Conservation (phyloP, 2,329 filamentous ascomycete genomes). For the Fusarium sacchari region DNA sequence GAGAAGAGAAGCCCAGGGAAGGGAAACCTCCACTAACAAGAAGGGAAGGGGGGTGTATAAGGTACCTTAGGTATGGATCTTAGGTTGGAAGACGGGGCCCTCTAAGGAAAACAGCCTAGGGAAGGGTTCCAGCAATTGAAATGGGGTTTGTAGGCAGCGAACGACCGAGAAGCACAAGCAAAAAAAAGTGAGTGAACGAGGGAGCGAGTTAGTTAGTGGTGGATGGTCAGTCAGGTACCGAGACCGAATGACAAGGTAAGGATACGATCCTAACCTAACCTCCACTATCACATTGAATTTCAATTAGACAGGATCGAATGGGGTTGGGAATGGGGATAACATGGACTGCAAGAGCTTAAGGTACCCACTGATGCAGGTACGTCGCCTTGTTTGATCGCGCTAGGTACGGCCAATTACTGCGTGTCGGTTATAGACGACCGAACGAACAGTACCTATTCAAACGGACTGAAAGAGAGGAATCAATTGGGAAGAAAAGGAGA, state of each 20-base stretch:
- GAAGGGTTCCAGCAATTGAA: conserved; percentile 18
- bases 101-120: conserved; percentile 18
- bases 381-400: conserved; percentile 42
- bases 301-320: neutral
- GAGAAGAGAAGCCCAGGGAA: conserved; percentile 1
- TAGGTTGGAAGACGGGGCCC: neutral
- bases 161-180: conserved; percentile 13
- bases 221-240: conserved; percentile 2
- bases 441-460: conserved; percentile 28
- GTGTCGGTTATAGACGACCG: conserved; percentile 24
- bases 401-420: conserved; percentile 32
- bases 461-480: conserved; percentile 12
- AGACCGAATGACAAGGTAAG: neutral
- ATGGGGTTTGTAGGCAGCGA: conserved; percentile 13
- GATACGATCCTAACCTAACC: neutral
- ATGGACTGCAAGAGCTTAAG: conserved; percentile 6
- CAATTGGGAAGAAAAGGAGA: neutral
- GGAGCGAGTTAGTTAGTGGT: neutral
- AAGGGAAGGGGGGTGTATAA: no score
- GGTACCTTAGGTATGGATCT: no score
- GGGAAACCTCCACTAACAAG: conserved; percentile 10
- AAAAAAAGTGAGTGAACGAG: neutral
- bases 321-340: neutral
- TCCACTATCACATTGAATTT: neutral
- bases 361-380: conserved; percentile 43